phyloP scores from a whole-genome alignment of 129 eudicot genomes.

The Silybum marianum region DNA sequence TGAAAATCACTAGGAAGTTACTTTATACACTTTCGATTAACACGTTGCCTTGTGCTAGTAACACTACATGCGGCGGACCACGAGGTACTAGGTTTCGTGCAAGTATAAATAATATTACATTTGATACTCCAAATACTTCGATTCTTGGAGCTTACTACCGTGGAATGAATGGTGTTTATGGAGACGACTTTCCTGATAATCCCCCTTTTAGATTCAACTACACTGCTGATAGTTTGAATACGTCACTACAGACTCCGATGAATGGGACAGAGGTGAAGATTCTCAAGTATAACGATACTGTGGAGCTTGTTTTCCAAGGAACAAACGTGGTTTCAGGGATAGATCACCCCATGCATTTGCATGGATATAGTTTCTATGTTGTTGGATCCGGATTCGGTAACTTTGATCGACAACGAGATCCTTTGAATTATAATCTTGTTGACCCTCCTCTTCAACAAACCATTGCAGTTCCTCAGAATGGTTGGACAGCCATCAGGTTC shows the following conservation, averaged over 20 bases:
- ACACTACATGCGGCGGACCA: neutral
- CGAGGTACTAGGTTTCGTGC: conserved; percentile 34
- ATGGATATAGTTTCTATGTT: conserved; percentile 65
- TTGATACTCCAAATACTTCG: conserved; percentile 36
- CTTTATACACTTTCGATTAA: conserved; percentile 43
- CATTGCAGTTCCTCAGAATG: conserved; percentile 56
- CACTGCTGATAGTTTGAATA: conserved; percentile 32
- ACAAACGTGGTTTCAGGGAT: conserved; percentile 48
- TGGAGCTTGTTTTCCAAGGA: conserved; percentile 71
- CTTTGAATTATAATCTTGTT: conserved; percentile 55
- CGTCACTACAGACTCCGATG: conserved; percentile 27
- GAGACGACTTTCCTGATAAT: conserved; percentile 39
- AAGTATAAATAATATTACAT: conserved; percentile 52
- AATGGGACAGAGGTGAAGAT: conserved; percentile 42
- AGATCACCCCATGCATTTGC: conserved; percentile 83
- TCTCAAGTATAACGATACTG: conserved; percentile 40
- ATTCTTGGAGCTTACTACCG: conserved; percentile 51
- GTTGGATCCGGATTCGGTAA: conserved; percentile 76
- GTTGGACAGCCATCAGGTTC: conserved; percentile 74
- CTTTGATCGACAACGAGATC: conserved; percentile 47
- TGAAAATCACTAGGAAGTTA: conserved; percentile 26
- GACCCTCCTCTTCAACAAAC: conserved; percentile 71
- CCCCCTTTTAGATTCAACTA: conserved; percentile 55
- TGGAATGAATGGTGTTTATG: conserved; percentile 48
- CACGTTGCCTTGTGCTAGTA: conserved; percentile 26